phyloP scores from a whole-genome alignment of 2,329 filamentous ascomycete species.

The Aspergillus spinulosporus region DNA sequence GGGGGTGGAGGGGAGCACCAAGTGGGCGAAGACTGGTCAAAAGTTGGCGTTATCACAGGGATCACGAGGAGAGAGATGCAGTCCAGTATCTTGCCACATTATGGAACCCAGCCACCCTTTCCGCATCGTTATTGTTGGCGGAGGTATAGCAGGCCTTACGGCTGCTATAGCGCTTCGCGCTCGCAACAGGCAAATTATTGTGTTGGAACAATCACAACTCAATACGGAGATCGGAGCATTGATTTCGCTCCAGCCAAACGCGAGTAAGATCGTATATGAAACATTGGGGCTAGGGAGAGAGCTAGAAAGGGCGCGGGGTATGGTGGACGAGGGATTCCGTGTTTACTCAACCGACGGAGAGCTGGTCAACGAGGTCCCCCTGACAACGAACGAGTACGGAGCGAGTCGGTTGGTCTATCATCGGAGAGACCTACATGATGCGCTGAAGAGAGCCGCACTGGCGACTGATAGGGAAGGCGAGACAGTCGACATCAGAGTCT shows the following conservation, averaged over 20 bases:
- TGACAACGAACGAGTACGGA: conserved; percentile 22
- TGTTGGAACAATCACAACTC: conserved; percentile 29
- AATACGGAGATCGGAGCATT: conserved; percentile 50
- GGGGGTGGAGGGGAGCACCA: background rate
- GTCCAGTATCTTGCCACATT: background rate
- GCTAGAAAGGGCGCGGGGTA: conserved; percentile 6
- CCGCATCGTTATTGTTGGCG: conserved; percentile 55
- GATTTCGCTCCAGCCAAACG: conserved; percentile 48
- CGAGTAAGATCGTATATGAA: conserved; percentile 19
- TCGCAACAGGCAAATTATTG: conserved; percentile 23
- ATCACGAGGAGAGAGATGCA: background rate
- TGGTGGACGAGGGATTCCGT: conserved; percentile 28
- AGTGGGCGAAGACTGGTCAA: background rate
- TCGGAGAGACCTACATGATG: conserved; percentile 28
- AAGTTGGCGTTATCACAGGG: background rate
- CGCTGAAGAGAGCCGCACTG: conserved; percentile 17
- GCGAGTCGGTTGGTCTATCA: conserved; percentile 26
- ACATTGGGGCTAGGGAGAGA: conserved; percentile 9
- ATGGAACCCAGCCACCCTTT: conserved; percentile 23
- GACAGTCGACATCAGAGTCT: background rate
- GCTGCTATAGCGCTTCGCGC: conserved; percentile 35
- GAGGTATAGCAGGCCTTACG: conserved; percentile 37
- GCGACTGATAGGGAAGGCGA: background rate
- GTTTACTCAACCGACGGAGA: conserved; percentile 27
- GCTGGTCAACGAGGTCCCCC: conserved; percentile 21